Conservation (phyloP, 164 flowering plant species). For the Magnolia sinica region DNA sequence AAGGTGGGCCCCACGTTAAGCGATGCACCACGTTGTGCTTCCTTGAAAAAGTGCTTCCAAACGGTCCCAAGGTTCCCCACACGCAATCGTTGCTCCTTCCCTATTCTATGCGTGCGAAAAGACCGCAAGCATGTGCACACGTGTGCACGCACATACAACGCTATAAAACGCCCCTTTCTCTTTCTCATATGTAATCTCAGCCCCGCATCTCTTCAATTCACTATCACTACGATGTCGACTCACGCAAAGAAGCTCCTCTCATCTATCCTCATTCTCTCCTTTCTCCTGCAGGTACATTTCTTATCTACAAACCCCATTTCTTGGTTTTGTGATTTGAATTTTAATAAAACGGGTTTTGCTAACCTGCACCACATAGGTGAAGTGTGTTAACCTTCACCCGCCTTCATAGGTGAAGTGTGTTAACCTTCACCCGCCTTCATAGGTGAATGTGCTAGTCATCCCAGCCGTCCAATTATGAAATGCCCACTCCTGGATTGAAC, state of each 20-base stretch:
- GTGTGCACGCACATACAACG: not conserved
- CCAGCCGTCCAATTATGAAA: no score
- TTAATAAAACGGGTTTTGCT: not conserved
- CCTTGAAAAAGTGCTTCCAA: not conserved
- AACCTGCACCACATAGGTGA: not conserved
- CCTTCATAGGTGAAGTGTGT: no score
- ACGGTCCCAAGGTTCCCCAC: not conserved
- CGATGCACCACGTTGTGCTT: not conserved
- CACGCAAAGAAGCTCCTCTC: not conserved
- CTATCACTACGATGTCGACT: not conserved
- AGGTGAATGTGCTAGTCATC: no score
- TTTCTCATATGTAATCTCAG: not conserved
- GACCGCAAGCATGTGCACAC: not conserved
- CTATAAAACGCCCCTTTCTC: constrained; percentile 7
- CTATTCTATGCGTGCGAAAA: no score
- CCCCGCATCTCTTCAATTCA: not conserved
- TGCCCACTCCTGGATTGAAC: no score
- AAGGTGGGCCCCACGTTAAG: no score
- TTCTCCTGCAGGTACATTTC: constrained; percentile 4
- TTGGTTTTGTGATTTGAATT: not conserved
- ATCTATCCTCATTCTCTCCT: constrained; percentile 5
- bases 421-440: no score
- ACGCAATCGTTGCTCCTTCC: not conserved
- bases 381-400: no score
- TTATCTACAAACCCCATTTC: not conserved